A percentile compares a stretch with the other conserved stretches of the same genome.
These are phyloP conservation scores for Peronospora belbahrii DNA, from an alignment of 352 stramenopile species.

Conservation along the genomic window DNA sequence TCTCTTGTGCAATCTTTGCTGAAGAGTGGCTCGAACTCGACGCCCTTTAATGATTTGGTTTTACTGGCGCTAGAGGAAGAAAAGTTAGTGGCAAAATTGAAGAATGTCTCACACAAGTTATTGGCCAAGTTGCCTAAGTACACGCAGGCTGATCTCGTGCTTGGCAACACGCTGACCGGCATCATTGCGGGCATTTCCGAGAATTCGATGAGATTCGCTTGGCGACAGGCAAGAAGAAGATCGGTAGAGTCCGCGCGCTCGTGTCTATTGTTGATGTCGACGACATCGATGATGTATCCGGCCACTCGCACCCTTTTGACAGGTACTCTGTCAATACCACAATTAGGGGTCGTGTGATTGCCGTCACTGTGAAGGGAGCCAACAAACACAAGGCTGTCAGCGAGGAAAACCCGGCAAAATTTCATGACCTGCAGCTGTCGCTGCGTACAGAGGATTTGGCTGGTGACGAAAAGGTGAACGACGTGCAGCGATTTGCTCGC, in stretches of 20 bases:
- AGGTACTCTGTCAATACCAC: constrained; percentile 66
- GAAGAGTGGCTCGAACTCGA: constrained; percentile 34
- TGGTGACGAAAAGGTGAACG: constrained; percentile 25
- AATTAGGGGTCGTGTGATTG: constrained; percentile 59
- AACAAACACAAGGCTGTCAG: constrained; percentile 85
- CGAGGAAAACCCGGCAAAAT: constrained; percentile 64
- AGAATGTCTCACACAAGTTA: constrained; percentile 24
- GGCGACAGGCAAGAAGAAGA: constrained; percentile 60
- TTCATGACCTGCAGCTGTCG: constrained; percentile 63
- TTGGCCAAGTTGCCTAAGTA: constrained; percentile 69
- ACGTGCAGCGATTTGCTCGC: constrained; percentile 42
- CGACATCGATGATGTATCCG: constrained; percentile 23
- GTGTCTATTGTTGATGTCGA: constrained; percentile 85
- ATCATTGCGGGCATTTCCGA: constrained; percentile 74
- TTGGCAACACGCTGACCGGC: constrained; percentile 64
- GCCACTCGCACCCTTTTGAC: constrained; percentile 68
- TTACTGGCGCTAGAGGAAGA: constrained; percentile 55
- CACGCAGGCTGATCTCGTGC: constrained; percentile 36
- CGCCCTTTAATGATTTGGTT: constrained; percentile 68
- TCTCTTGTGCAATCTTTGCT: constrained; percentile 33
- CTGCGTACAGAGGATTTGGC: constrained; percentile 45
- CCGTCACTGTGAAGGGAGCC: constrained; percentile 59
- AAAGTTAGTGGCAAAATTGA: constrained; percentile 31
- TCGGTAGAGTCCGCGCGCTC: constrained; percentile 62
- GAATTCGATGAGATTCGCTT: constrained; percentile 76